Conservation (phyloP, 176 grass and related monocot genomes). For the Zizania latifolia region DNA sequence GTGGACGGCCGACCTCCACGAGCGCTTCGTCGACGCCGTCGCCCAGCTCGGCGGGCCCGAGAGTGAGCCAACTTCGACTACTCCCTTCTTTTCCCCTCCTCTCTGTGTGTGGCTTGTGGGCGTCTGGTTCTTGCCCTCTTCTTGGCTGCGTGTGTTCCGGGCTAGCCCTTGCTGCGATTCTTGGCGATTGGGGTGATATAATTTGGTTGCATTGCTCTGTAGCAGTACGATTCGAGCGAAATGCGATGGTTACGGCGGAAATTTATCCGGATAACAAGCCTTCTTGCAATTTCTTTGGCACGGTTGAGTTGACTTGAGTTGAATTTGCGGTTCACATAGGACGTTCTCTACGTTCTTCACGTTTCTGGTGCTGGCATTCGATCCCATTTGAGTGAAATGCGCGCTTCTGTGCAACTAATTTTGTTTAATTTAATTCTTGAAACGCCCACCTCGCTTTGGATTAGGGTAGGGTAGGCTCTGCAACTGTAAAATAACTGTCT, state of each 20-base stretch:
- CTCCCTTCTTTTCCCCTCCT: not conserved
- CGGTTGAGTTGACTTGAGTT: not conserved
- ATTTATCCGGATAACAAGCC: not conserved
- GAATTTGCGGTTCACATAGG: not conserved
- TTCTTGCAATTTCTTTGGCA: not conserved
- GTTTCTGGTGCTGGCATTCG: not conserved
- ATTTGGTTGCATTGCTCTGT: not conserved
- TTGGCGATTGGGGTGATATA: not conserved
- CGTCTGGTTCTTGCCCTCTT: no score
- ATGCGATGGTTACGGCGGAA: not conserved
- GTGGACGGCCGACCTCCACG: constrained; percentile 69
- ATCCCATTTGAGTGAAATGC: not conserved
- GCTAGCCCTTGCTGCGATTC: not conserved
- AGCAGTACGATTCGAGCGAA: not conserved
- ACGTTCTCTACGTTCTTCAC: not conserved
- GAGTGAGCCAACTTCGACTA: constrained; percentile 34
- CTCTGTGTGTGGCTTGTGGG: not conserved
- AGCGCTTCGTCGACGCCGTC: constrained; percentile 77
- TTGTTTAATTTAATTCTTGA: not conserved
- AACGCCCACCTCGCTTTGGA: not conserved
- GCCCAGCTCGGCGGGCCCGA: constrained; percentile 73
- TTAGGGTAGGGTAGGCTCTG: not conserved
- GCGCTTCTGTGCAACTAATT: not conserved
- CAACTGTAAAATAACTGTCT: not conserved
- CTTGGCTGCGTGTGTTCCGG: no score